Evolutionary conservation across 805 yeast species (phyloP), one percentile per base, ranked within the genome.

Genomic region (Zygosaccharomyces gambellarensis): DNA sequence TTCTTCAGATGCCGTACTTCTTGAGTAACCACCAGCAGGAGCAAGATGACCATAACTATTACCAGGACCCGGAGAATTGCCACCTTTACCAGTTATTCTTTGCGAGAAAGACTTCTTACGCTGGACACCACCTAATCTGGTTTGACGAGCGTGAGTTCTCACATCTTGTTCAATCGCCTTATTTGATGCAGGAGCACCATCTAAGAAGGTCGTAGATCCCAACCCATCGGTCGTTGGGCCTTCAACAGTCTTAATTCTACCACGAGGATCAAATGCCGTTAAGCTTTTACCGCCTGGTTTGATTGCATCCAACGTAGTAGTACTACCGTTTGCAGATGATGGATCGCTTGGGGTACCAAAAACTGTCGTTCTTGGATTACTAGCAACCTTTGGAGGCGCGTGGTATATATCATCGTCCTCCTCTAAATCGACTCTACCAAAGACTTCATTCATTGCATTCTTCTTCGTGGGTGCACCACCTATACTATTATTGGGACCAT

Each of bases 401-500:
- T 42, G 39, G 50, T 49, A 52, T 12, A 52, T 48, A 30, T 76
- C 81, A 36, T 75, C 79, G 43, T 75, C 79, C 44, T 79, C 83
- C 47, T 73, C 75, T 48, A 74, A 72, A 42, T 71, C 61, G 25
- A 66, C 64, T 38, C 77, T 80, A 17, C 97, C 97, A 65, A 89
- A 85, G 3, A 90, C 89, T 62, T 81, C 77, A 65, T 87, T 83
- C 61, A 85, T 75, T 43, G 84, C 83, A 36, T 83, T 77, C 39
- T 77, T 78, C 60, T 81, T 84, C 12, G 81, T 79, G 25, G 80
- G 81, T 52, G 78, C 72, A 22, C 95, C 95, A 58, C 80, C 80
- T 53, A 92, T 82, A 5, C 92, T 78, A 62, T 80, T 85, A 70
- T 94, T 94, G 54, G 98, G 97, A 0, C 98, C 97, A 69, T 92